Percentiles rank a stretch among this genome's conserved stretches.
phyloP scores from a whole-genome alignment of 306 rosid species.

The Lathyrus tuberosus region DNA sequence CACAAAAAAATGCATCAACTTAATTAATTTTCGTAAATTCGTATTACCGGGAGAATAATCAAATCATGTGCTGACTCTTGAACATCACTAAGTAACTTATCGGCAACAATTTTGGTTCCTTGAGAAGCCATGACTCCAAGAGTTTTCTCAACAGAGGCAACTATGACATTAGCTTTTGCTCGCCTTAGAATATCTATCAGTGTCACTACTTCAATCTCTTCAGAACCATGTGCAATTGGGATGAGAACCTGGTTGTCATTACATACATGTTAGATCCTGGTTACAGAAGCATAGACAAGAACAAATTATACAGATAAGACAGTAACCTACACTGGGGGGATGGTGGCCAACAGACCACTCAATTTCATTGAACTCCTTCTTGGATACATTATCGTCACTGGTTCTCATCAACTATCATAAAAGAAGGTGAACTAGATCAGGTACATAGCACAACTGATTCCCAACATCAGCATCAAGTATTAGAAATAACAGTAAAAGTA shows the following conservation, averaged over 20 bases:
- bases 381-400: constrained; percentile 49
- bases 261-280: constrained; percentile 23
- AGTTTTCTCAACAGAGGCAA: constrained; percentile 84
- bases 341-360: constrained; percentile 76
- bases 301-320: constrained; percentile 27
- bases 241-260: constrained; percentile 66
- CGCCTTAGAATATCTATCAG: constrained; percentile 80
- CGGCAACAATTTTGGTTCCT: constrained; percentile 84
- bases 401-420: constrained; percentile 59
- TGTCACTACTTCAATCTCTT: constrained; percentile 85
- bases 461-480: constrained; percentile 17
- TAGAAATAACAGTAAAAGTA: constrained; percentile 5
- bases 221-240: constrained; percentile 90
- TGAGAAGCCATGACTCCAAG: constrained; percentile 62
- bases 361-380: constrained; percentile 82
- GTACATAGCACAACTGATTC: constrained; percentile 9
- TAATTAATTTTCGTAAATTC: constrained; percentile 28
- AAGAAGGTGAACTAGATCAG: constrained; percentile 37
- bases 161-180: constrained; percentile 82
- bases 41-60: constrained; percentile 87
- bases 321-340: constrained; percentile 69
- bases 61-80: constrained; percentile 72
- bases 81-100: constrained; percentile 67
- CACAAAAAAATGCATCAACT: constrained; percentile 14
- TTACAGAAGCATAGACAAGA: constrained; percentile 33